Conservation (phyloP, 208 protist genomes). For the Leptomonas seymouri region DNA sequence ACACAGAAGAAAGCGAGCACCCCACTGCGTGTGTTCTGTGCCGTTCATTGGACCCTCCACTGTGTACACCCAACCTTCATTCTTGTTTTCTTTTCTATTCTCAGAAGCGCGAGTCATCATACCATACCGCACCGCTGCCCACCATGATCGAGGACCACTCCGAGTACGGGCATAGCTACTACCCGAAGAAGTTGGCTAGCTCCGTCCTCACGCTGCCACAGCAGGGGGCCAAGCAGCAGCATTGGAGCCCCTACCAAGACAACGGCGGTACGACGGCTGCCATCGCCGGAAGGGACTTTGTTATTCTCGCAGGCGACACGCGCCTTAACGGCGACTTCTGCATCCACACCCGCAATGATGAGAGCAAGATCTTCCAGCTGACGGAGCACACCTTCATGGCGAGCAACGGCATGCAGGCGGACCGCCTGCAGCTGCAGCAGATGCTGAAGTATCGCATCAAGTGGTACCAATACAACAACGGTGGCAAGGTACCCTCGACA, state of each 20-base stretch:
- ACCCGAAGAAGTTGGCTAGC: constrained; percentile 74
- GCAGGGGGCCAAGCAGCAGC: constrained; percentile 67
- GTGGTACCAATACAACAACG: constrained; percentile 96
- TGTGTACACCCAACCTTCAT: no score
- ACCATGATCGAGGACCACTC: constrained; percentile 84
- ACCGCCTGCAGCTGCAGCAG: constrained; percentile 96
- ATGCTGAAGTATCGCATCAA: constrained; percentile 92
- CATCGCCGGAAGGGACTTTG: constrained; percentile 97
- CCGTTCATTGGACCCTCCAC: no score
- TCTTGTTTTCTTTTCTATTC: no score
- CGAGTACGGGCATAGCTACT: constrained; percentile 75
- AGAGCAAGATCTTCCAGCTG: constrained; percentile 95
- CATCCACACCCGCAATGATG: constrained; percentile 94
- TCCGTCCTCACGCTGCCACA: constrained; percentile 73
- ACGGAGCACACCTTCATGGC: constrained; percentile 94
- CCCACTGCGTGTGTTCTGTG: no score
- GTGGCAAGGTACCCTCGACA: constrained; percentile 89
- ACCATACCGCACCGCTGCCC: not conserved
- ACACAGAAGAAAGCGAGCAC: no score
- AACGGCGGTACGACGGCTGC: constrained; percentile 96
- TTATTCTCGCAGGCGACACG: constrained; percentile 98
- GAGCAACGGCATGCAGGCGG: constrained; percentile 97
- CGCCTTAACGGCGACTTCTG: constrained; percentile 97
- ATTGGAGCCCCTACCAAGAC: constrained; percentile 94
- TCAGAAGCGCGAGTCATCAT: no score